phyloP scores from a whole-genome alignment of 805 yeast genomes.

The Wickerhamiella brachini region DNA sequence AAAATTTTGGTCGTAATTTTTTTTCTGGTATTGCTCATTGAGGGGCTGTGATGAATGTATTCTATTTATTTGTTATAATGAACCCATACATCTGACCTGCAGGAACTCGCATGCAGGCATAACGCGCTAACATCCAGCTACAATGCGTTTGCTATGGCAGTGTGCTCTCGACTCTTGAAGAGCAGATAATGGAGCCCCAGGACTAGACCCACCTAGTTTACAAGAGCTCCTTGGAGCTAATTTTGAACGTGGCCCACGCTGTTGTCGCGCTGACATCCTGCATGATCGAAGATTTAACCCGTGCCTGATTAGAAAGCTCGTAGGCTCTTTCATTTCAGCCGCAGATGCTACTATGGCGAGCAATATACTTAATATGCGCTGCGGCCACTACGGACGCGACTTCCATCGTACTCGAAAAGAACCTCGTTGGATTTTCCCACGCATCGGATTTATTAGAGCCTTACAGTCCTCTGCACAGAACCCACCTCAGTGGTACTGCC shows the following conservation, averaged over 20 bases:
- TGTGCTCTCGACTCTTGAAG: too few relatives aligned
- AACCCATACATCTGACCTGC: not conserved
- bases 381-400: not conserved
- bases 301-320: not conserved
- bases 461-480: not conserved
- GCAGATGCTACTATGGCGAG: not conserved
- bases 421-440: not conserved
- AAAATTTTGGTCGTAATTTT: too few relatives aligned
- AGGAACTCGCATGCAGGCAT: not conserved
- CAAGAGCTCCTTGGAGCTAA: too few relatives aligned
- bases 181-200: too few relatives aligned
- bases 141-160: too few relatives aligned
- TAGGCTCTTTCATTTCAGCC: not conserved
- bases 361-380: not conserved
- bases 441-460: not conserved
- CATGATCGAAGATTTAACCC: not conserved
- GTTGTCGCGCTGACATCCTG: not conserved
- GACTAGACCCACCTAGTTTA: too few relatives aligned
- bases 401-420: not conserved
- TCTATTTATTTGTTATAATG: too few relatives aligned
- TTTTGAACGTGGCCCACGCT: too few relatives aligned
- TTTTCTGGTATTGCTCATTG: not conserved
- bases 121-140: too few relatives aligned
- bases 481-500: not conserved
- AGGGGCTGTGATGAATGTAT: not conserved